Conservation (phyloP, 345 rosid genomes). For the Punica granatum region DNA sequence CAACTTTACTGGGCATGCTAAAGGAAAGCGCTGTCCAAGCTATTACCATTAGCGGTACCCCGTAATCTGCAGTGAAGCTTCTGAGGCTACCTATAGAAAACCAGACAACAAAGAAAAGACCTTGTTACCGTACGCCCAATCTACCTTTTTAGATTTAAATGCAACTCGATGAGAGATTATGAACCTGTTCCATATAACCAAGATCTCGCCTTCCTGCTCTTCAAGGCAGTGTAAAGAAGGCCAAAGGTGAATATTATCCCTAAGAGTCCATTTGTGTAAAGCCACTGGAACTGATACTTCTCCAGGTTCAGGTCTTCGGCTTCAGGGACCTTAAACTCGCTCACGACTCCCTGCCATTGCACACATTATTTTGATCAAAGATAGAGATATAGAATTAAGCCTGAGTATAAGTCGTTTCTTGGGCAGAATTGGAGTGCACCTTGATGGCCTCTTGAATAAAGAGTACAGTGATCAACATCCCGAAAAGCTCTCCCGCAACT, state of each 20-base stretch:
- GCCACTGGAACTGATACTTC: conserved; percentile 58
- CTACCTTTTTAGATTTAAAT: background rate
- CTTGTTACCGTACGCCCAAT: background rate
- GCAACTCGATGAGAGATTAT: background rate
- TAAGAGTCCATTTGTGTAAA: conserved; percentile 60
- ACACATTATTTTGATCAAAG: background rate
- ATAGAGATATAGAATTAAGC: background rate
- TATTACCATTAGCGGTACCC: conserved; percentile 79
- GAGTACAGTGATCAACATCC: conserved; percentile 69
- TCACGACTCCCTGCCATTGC: conserved; percentile 47
- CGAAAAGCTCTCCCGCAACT: conserved; percentile 77
- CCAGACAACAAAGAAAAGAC: background rate
- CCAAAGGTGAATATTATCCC: conserved; percentile 68
- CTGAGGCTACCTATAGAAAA: conserved; percentile 37
- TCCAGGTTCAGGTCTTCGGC: conserved; percentile 30
- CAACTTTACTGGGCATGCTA: conserved; percentile 33
- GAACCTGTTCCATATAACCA: conserved; percentile 68
- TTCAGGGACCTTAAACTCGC: conserved; percentile 49
- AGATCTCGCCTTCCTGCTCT: conserved; percentile 68
- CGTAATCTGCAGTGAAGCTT: conserved; percentile 71
- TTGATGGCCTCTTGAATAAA: conserved; percentile 82
- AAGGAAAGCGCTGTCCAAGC: conserved; percentile 71
- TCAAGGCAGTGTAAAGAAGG: conserved; percentile 54
- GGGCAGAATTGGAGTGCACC: conserved; percentile 30
- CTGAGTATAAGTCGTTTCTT: too few species aligned